Evolutionary conservation across 1,139 yeast genomes (phyloP), one percentile per base, ranked within the genome.

Genomic region (Yamadazyma kanchanaburiensis): DNA sequence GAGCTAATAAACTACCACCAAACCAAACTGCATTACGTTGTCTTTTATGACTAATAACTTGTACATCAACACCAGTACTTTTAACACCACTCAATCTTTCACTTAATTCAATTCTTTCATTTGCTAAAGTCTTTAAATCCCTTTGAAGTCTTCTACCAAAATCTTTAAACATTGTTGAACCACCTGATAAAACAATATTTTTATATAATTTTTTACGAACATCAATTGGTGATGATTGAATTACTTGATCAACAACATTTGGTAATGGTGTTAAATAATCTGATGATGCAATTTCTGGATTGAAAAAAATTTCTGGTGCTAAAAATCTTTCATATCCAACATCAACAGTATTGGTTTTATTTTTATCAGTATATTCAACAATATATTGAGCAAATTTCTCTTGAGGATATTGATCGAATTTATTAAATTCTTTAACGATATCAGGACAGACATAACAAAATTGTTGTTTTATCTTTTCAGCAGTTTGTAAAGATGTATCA

Each of bases 11-110:
- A 13, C 96, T 85, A 42, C 98, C 99, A 46, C 99, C 99, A 56
- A 89, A 94, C 98, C 98, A 94, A 36, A 94, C 99, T 6, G 99
- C 99, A 52, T 91, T 87, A 55, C 96, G 77, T 67, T 94, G 99
- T 63, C 94, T 85, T 69, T 91, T 88, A 65, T 94, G 99, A 15
- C 95, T 80, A 45, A 94, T 89, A 40, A 94, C 99, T 64, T 86
- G 94, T 34, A 94, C 99, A 36, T 89, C 95, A 28, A 94, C 91
- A 53, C 98, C 98, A 20, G 95, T 85, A 30, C 94, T 81, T 60
- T 82, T 86, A 19, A 89, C 84, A 18, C 87, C 87, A 48, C 91
- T 80, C 39, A 80, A 64, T 46, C 69, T 66, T 60, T 91, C 98
- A 53, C 91, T 82, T 39, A 74, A 70, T 35, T 80, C 80, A 41